Evolutionary conservation across 2,329 filamentous ascomycete species (phyloP), one percentile per base, ranked within the genome.

Genomic region (Arthrinium phaeospermum): DNA sequence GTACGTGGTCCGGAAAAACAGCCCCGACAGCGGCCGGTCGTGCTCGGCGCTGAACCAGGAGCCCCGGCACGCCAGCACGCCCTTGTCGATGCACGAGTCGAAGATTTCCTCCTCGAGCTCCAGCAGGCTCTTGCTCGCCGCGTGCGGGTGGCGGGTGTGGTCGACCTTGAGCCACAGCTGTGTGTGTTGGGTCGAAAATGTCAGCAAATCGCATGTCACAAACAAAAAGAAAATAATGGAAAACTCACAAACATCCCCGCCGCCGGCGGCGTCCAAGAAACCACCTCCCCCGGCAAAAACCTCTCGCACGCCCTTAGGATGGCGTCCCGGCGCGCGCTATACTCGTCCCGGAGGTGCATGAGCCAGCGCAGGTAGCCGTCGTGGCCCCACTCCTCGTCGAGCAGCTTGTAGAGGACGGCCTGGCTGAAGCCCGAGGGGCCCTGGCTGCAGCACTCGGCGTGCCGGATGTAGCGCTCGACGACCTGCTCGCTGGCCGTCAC

Each of bases 331-430:
- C 96, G 90, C 75, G 86, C 85, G 1, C 95, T 96, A 80, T 99
- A 99, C 82, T 95, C 90, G 77, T 90, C 82, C 67, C 95, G 90
- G 77, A 98, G 85, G 80, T 94, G 89, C 80, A 96, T 93, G 75
- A 99, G 84, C 96, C 96, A 99, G 78, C 92, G 88, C 34, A 99
- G 83, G 80, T 97, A 99, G 1, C 95, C 95, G 57, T 90, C 88
- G 79, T 99, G 96, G 34, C 96, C 96, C 96, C 96, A 99, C 69
- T 92, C 91, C 82, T 98, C 94, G 75, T 99, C 96, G 2, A 99
- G 87, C 30, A 99, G 86, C 84, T 97, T 97, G 85, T 93, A 95
- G 71, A 98, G 84, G 12, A 96, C 86, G 30, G 96, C 86, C 84
- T 98, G 96, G 0, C 93, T 91, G 78, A 98, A 89, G 61, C 96